Conservation (phyloP, 169 alveolate species). For the Cyclospora cayetanensis region DNA sequence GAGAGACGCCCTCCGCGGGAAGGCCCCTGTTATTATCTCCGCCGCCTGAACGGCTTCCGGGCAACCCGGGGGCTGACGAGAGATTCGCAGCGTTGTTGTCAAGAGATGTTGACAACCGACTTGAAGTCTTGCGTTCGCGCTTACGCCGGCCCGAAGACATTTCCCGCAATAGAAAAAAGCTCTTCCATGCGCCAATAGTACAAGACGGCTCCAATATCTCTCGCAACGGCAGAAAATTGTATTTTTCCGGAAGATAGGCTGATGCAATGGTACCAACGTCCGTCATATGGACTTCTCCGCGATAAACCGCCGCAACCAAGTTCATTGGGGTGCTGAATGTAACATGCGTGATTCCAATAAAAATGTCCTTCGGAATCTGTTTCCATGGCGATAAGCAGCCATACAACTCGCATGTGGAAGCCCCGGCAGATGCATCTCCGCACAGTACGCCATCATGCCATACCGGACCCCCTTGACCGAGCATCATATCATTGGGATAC, state of each 20-base stretch:
- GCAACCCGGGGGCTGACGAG: too few relatives aligned
- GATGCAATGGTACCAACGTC: conserved; percentile 48
- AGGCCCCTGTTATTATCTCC: too few relatives aligned
- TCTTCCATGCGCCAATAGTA: conserved; percentile 53
- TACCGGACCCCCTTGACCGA: background rate
- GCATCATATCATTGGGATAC: background rate
- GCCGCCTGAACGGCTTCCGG: too few relatives aligned
- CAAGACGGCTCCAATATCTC: conserved; percentile 58
- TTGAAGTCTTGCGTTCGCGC: too few relatives aligned
- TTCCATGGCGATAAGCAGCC: conserved; percentile 62
- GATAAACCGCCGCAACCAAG: conserved; percentile 39
- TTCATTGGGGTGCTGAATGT: conserved; percentile 58
- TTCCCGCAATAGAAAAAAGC: conserved; percentile 36
- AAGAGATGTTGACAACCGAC: too few relatives aligned
- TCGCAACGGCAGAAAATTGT: conserved; percentile 49
- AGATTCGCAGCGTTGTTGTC: too few relatives aligned
- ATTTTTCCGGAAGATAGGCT: conserved; percentile 41
- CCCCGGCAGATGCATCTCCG: background rate
- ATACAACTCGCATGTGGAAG: conserved; percentile 19
- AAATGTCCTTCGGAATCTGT: conserved; percentile 1
- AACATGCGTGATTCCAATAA: conserved; percentile 26
- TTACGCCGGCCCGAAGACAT: background rate
- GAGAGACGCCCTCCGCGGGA: too few relatives aligned
- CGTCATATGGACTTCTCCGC: conserved; percentile 58
- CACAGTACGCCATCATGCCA: conserved; percentile 28